Conservation (phyloP, 331 rosid genomes). For the Dryas integrifolia region DNA sequence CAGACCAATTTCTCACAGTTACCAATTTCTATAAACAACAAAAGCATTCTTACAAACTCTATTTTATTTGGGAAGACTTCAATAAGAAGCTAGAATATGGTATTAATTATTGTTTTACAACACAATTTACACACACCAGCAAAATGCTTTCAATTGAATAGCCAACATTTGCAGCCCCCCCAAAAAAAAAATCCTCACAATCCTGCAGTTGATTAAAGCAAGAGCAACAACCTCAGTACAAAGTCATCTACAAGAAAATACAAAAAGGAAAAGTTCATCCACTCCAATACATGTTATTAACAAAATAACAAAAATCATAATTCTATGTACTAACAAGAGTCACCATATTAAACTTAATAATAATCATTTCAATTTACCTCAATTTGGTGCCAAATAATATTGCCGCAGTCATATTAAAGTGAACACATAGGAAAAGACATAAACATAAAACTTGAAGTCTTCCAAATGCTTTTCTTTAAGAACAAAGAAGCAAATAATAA, state of each 20-base stretch:
- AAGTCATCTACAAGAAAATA: neutral
- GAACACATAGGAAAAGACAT: neutral
- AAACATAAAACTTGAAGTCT: neutral
- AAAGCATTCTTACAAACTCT: slow-evolving; percentile 18
- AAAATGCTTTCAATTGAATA: neutral
- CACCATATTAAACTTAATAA: neutral
- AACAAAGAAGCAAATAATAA: slow-evolving; percentile 1
- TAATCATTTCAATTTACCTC: neutral
- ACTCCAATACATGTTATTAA: no score
- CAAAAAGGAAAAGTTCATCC: neutral
- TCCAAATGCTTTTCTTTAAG: neutral
- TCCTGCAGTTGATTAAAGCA: slow-evolving; percentile 24
- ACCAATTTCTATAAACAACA: slow-evolving; percentile 26
- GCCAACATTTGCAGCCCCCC: slow-evolving; percentile 2
- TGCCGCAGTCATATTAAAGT: neutral
- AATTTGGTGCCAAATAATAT: slow-evolving; percentile 3
- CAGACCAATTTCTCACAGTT: slow-evolving; percentile 28
- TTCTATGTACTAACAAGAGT: neutral
- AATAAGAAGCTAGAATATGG: neutral
- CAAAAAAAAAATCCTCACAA: neutral
- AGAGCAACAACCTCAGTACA: slow-evolving; percentile 2
- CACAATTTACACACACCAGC: neutral
- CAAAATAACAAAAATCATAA: neutral
- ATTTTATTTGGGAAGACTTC: slow-evolving; percentile 21
- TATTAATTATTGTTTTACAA: neutral